Percentiles rank a stretch among this genome's conserved stretches.
phyloP scores from a whole-genome alignment of 1,139 yeast genomes.

The Zygosaccharomyces pseudobailii region DNA sequence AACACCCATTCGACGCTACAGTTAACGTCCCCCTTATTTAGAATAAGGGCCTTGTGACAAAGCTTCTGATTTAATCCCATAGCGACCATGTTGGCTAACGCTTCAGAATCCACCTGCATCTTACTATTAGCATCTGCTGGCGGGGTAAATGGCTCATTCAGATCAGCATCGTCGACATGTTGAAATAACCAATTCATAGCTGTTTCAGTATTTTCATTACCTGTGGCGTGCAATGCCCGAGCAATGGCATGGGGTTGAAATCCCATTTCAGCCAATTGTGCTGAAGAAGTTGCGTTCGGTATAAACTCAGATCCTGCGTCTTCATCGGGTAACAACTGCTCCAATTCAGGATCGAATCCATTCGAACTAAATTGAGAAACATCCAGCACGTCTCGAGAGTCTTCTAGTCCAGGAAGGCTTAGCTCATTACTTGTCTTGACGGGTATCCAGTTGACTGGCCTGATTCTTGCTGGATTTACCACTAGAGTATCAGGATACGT shows the following conservation, averaged over 20 bases:
- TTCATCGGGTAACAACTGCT: constrained; percentile 38
- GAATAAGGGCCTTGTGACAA: constrained; percentile 62
- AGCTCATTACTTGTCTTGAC: constrained; percentile 74
- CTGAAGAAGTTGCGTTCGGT: constrained; percentile 54
- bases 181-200: constrained; percentile 91
- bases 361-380: constrained; percentile 37
- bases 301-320: constrained; percentile 39
- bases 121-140: constrained; percentile 26
- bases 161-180: constrained; percentile 80
- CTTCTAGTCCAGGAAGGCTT: constrained; percentile 44
- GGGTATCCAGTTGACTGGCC: constrained; percentile 87
- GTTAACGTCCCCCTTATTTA: constrained; percentile 58
- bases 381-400: constrained; percentile 28
- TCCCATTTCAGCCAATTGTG: constrained; percentile 74
- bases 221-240: constrained; percentile 69
- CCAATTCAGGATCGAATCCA: constrained; percentile 38
- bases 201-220: constrained; percentile 61
- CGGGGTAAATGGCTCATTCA: constrained; percentile 56
- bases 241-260: constrained; percentile 63
- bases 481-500: constrained; percentile 69
- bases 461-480: constrained; percentile 73
- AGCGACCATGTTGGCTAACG: constrained; percentile 41
- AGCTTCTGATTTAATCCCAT: constrained; percentile 76
- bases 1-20: constrained; percentile 90
- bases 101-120: constrained; percentile 41